phyloP scores from a whole-genome alignment of 2,329 filamentous ascomycete genomes.

The Clathrospora elynae region DNA sequence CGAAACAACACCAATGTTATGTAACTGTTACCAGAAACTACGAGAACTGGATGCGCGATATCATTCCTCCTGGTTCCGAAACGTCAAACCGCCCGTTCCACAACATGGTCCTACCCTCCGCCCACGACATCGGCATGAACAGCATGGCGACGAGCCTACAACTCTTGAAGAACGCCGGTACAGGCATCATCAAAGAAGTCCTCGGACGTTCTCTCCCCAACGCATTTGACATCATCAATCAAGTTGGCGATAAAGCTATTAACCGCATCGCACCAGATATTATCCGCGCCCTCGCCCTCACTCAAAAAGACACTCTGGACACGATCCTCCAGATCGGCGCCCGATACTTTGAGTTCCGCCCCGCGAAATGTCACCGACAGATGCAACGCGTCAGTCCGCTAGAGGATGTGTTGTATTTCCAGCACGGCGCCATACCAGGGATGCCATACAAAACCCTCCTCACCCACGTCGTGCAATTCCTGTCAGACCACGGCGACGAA shows the following conservation, averaged over 20 bases:
- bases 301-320: constrained; percentile 56
- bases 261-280: constrained; percentile 49
- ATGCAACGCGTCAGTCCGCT: constrained; percentile 47
- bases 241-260: constrained; percentile 34
- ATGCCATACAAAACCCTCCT: constrained; percentile 56
- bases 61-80: constrained; percentile 50
- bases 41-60: constrained; percentile 52
- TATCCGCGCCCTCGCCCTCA: constrained; percentile 56
- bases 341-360: constrained; percentile 60
- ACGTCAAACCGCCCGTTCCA: constrained; percentile 51
- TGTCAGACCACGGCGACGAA: constrained; percentile 51
- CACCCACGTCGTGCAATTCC: constrained; percentile 50
- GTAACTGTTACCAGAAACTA: constrained; percentile 54
- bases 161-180: constrained; percentile 48
- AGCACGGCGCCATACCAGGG: constrained; percentile 58
- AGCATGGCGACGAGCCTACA: constrained; percentile 52
- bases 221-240: constrained; percentile 35
- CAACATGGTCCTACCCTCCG: constrained; percentile 53
- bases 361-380: constrained; percentile 54
- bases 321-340: constrained; percentile 56
- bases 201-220: constrained; percentile 32
- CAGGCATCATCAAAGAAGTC: constrained; percentile 39
- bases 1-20: constrained; percentile 52
- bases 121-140: constrained; percentile 60
- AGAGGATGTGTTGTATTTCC: constrained; percentile 57